A percentile compares a stretch with the other conserved stretches of the same genome.
Evolutionary conservation across 805 yeast species (phyloP).

Genomic region (Candida oleophila): DNA sequence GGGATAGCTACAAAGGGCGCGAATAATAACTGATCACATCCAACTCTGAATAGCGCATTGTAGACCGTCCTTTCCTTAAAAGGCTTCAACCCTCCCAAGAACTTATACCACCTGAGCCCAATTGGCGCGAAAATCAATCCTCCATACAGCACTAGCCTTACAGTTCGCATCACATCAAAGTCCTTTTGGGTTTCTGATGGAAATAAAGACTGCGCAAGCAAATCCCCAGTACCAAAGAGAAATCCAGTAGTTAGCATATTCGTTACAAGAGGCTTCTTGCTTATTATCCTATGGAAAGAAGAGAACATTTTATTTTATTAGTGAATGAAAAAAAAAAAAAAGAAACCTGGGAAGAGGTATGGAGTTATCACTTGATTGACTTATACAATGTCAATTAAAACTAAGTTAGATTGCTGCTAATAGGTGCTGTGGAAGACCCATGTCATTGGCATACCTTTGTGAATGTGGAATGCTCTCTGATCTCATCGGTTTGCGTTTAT

Average conservation of each 20-base stretch:
- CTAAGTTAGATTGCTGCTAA: no score
- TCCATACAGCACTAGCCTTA: constrained; percentile 69
- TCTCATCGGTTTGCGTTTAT: no score
- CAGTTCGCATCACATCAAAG: constrained; percentile 56
- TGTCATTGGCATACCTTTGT: no score
- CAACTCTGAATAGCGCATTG: constrained; percentile 45
- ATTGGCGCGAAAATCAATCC: constrained; percentile 73
- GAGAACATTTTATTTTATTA: not conserved
- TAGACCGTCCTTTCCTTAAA: constrained; percentile 5
- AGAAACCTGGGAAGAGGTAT: not conserved
- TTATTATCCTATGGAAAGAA: constrained; percentile 22
- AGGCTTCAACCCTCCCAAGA: constrained; percentile 40
- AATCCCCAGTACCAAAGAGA: constrained; percentile 75
- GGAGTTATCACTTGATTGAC: no score
- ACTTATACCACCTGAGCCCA: constrained; percentile 68
- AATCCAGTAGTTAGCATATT: constrained; percentile 51
- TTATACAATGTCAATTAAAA: no score
- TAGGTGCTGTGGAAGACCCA: no score
- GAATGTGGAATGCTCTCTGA: no score
- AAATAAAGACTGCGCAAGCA: constrained; percentile 61
- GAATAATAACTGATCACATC: constrained; percentile 69
- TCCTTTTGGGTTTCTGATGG: constrained; percentile 19
- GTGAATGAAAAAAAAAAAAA: not conserved
- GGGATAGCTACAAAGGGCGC: constrained; percentile 77
- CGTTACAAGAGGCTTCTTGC: constrained; percentile 41